Base-by-base conservation (phyloP, 345 rosid species). In the Gossypium sturtianum region DNA sequence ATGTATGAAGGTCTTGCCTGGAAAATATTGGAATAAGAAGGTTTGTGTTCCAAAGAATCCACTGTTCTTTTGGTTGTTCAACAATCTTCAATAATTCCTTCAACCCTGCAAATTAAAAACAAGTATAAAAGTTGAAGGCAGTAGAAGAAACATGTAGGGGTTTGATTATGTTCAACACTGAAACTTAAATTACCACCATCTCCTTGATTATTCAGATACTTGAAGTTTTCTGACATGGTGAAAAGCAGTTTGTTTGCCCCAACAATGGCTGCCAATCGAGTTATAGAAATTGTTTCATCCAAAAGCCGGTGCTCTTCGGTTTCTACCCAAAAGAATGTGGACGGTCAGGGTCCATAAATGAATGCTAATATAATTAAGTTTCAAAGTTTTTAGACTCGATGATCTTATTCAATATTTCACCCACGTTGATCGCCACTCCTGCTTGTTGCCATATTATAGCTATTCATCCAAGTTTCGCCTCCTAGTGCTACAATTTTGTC, bases 1-100 rank as follows among this genome's bases (percentile, higher is more conserved):
- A 34, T 1, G 41, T 34, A 34, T 61, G 69, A 11, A 8, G 0
- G 22, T n/a, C 38, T 45, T 70, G 44, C 70, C 74, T 38, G 41
- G 63, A 48, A 38, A 68, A 76, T 4, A 59, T 69, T 29, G 73
- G 68, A 76, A 44, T 29, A 43, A 75, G 58, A 4, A 43, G 22
- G 22, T 45, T 43, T 16, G 27, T 69, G n/a, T 67, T 69, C 27
- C 51, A 17, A 19, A 69, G 13, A 59, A 76, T 49, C 43, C 29
- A 56, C 10, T 9, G 12, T 19, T 19, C 15, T 23, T 52, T 52
- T n/a, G 52, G 63, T 22, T 63, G 41, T 10, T 20, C 59, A 20
- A 52, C 16, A 20, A 29, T 19, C 63, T 20, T 19, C 52, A 43
- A 20, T 20, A 66, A 2, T 10, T 48, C 12, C 34, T 66, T 66